A percentile compares a stretch with the other conserved stretches of the same genome.
These are phyloP conservation scores for Leccinum subrobustum DNA, from an alignment of 1,284 basidiomycete genomes.

Conservation along the genomic window DNA sequence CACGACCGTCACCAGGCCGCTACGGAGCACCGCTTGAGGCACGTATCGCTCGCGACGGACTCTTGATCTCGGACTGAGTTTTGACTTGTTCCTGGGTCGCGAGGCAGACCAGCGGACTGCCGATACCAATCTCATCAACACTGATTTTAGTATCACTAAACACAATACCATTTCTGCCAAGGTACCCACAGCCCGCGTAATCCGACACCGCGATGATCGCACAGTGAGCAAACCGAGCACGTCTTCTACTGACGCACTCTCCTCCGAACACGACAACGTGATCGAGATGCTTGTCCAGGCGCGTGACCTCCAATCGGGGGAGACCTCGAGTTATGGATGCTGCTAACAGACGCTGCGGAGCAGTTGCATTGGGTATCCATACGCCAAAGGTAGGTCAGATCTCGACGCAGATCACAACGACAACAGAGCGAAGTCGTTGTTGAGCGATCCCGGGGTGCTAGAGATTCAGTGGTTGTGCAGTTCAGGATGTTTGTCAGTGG, in stretches of 20 bases:
- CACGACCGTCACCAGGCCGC: conserved; percentile 21
- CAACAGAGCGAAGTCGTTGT: conserved; percentile 24
- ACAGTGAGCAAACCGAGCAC: conserved; percentile 40
- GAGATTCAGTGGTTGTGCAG: conserved; percentile 39
- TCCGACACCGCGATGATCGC: neutral
- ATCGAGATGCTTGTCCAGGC: conserved; percentile 40
- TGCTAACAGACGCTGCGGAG: conserved; percentile 38
- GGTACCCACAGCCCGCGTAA: neutral
- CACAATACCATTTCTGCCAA: neutral
- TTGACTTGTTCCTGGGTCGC: neutral
- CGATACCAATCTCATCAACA: neutral
- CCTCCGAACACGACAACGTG: conserved; percentile 40
- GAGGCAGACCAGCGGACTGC: too few species aligned
- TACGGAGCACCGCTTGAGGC: neutral
- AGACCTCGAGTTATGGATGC: conserved; percentile 37
- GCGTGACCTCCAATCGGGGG: conserved; percentile 37
- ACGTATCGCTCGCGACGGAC: conserved; percentile 51
- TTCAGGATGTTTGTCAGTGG: conserved; percentile 47
- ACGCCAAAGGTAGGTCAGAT: conserved; percentile 20
- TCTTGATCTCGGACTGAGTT: conserved; percentile 30
- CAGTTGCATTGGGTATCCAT: conserved; percentile 27
- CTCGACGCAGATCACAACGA: conserved; percentile 17
- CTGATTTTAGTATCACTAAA: neutral
- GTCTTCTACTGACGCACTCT: conserved; percentile 32
- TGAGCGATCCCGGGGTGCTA: conserved; percentile 46